Percentiles rank a stretch among this genome's conserved stretches.
Evolutionary conservation across 306 rosid genomes (phyloP).

Genomic region (Medicago lupulina): DNA sequence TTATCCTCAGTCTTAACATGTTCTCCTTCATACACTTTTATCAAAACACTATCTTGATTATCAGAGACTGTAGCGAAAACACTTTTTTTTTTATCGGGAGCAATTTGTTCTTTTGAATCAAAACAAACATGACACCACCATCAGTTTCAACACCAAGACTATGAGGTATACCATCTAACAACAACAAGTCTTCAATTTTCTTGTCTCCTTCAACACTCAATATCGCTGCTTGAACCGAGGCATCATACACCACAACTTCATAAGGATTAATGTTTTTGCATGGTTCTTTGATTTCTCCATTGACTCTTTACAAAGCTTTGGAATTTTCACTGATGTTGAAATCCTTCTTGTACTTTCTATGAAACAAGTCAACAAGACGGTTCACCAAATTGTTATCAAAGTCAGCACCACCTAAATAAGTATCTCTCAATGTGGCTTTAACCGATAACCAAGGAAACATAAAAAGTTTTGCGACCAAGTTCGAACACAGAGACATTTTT

Average conservation of each 20-base stretch:
- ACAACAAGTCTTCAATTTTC: conserved; percentile 43
- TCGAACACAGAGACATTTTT: conserved; percentile 51
- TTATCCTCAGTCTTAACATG: conserved; percentile 36
- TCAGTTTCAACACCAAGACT: conserved; percentile 47
- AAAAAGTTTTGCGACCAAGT: conserved; percentile 55
- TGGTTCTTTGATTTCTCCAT: conserved; percentile 40
- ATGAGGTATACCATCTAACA: conserved; percentile 49
- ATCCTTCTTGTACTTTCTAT: conserved; percentile 42
- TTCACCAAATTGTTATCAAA: conserved; percentile 49
- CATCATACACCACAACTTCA: conserved; percentile 54
- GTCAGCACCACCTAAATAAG: conserved; percentile 50
- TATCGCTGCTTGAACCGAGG: conserved; percentile 55
- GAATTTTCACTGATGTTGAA: conserved; percentile 27
- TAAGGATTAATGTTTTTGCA: conserved; percentile 60
- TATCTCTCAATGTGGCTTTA: conserved; percentile 49
- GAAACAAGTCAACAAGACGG: conserved; percentile 31
- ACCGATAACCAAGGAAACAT: conserved; percentile 50
- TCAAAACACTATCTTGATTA: conserved; percentile 24
- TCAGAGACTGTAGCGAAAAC: conserved; percentile 32
- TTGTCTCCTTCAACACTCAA: conserved; percentile 41
- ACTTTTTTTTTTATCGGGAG: conserved; percentile 48
- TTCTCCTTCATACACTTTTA: conserved; percentile 54
- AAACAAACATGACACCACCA: conserved; percentile 47
- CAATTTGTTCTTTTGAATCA: conserved; percentile 49
- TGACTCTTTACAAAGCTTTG: conserved; percentile 39